Evolutionary conservation across 768 basidiomycete species (phyloP).

Genomic region (Porphyrellus cyaneotinctus): DNA sequence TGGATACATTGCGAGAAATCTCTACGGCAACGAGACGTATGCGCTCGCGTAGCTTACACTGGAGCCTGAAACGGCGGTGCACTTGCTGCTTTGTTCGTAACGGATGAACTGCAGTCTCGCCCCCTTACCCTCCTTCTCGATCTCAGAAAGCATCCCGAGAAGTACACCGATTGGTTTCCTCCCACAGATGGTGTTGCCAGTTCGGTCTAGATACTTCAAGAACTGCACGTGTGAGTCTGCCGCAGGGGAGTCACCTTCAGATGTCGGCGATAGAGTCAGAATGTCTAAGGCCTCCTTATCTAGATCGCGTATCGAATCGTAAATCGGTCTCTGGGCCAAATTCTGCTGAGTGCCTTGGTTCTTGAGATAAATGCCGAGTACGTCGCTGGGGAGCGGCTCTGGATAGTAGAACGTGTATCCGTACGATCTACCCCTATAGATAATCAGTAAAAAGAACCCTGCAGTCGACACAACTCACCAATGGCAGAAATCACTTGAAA

Average conservation of each 20-base stretch:
- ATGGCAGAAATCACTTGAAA: slow-evolving; percentile 98
- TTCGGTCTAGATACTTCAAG: slow-evolving; percentile 60
- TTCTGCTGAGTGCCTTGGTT: slow-evolving; percentile 38
- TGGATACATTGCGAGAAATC: not conserved
- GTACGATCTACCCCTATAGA: slow-evolving; percentile 74
- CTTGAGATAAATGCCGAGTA: slow-evolving; percentile 48
- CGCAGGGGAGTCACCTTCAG: slow-evolving; percentile 40
- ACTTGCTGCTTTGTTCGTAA: slow-evolving; percentile 90
- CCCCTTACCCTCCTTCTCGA: slow-evolving; percentile 43
- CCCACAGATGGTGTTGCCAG: slow-evolving; percentile 96
- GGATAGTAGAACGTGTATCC: slow-evolving; percentile 87
- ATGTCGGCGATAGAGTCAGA: slow-evolving; percentile 52
- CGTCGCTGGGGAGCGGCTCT: slow-evolving; percentile 45
- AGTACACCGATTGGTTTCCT: slow-evolving; percentile 94
- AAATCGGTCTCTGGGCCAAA: slow-evolving; percentile 57
- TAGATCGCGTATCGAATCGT: slow-evolving; percentile 75
- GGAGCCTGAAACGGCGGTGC: slow-evolving; percentile 62
- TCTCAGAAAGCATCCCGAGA: slow-evolving; percentile 63
- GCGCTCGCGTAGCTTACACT: slow-evolving; percentile 98
- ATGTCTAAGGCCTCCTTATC: slow-evolving; percentile 85
- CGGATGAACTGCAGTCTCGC: slow-evolving; percentile 71
- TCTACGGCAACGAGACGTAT: slow-evolving; percentile 53
- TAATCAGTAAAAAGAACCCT: not conserved
- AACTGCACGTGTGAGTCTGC: slow-evolving; percentile 58
- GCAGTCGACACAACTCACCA: slow-evolving; percentile 52